Evolutionary conservation across 352 stramenopile genomes (phyloP).

Genomic region (Phytophthora palmivora): DNA sequence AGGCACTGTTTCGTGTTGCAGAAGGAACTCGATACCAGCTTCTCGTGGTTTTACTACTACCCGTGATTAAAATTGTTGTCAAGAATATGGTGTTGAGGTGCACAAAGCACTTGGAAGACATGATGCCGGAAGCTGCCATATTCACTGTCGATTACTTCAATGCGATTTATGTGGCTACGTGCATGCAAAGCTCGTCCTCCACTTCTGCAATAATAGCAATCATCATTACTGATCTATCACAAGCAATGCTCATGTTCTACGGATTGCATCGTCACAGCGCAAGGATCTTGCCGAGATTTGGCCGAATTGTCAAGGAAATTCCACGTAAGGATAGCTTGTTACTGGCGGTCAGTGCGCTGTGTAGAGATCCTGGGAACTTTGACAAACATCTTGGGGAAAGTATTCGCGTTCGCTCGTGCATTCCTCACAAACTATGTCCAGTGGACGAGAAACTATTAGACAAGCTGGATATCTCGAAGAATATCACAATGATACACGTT

Average conservation of each 20-base stretch:
- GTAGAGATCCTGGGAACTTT: background rate
- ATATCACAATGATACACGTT: background rate
- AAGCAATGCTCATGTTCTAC: conserved; percentile 2
- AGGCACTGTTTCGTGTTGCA: background rate
- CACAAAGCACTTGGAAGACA: conserved; percentile 21
- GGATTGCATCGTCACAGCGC: background rate
- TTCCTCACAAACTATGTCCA: background rate
- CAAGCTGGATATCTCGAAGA: conserved; percentile 3
- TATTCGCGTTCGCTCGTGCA: conserved; percentile 2
- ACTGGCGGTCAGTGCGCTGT: background rate
- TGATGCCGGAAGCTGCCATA: conserved; percentile 16
- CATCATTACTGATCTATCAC: background rate
- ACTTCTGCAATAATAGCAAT: conserved; percentile 1
- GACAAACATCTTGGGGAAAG: too few species aligned
- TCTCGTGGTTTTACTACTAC: conserved; percentile 13
- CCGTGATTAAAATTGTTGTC: conserved; percentile 32
- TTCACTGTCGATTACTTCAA: conserved; percentile 34
- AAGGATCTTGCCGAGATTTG: background rate
- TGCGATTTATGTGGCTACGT: conserved; percentile 17
- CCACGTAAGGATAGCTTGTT: background rate
- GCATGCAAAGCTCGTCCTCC: conserved; percentile 19
- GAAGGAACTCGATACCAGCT: conserved; percentile 7
- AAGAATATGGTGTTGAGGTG: conserved; percentile 14
- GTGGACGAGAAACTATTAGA: background rate
- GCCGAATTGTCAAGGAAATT: conserved; percentile 1